Evolutionary conservation across 177 flowering plant genomes (phyloP).

Genomic region (Viscum album): DNA sequence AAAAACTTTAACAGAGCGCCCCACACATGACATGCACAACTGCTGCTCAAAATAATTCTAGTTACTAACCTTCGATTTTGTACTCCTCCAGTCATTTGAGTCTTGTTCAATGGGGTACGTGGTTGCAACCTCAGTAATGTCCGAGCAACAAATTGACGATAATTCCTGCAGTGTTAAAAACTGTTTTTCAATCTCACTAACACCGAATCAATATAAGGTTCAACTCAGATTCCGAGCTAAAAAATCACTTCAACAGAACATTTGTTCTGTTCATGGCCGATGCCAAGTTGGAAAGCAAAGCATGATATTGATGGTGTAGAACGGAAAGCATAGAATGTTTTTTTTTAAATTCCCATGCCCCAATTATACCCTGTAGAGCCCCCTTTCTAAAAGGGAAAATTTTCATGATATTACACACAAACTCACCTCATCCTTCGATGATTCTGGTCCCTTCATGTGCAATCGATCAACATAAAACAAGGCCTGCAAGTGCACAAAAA

Average conservation of each 20-base stretch:
- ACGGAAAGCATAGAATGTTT: no score
- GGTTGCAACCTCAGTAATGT: conserved; percentile 14
- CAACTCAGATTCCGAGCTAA: no score
- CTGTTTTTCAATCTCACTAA: background rate
- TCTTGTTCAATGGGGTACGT: conserved; percentile 23
- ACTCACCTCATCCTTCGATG: conserved; percentile 27
- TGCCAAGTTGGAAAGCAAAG: no score
- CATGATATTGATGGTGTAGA: no score
- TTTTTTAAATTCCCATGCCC: no score
- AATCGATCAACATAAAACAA: conserved; percentile 38
- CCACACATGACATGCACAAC: background rate
- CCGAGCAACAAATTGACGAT: conserved; percentile 14
- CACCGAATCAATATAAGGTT: no score
- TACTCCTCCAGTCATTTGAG: conserved; percentile 45
- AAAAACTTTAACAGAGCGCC: background rate
- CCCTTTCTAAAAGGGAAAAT: background rate
- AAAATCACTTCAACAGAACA: no score
- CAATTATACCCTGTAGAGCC: no score
- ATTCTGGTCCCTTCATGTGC: conserved; percentile 30
- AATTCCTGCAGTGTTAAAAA: conserved; percentile 19
- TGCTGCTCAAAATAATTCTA: background rate
- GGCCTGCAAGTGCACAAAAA: conserved; percentile 31
- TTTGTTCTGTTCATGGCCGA: no score
- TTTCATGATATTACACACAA: background rate
- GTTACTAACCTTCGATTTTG: conserved; percentile 48